Base-by-base conservation (phyloP, 352 stramenopile genomes). In the Phytophthora capsici region DNA sequence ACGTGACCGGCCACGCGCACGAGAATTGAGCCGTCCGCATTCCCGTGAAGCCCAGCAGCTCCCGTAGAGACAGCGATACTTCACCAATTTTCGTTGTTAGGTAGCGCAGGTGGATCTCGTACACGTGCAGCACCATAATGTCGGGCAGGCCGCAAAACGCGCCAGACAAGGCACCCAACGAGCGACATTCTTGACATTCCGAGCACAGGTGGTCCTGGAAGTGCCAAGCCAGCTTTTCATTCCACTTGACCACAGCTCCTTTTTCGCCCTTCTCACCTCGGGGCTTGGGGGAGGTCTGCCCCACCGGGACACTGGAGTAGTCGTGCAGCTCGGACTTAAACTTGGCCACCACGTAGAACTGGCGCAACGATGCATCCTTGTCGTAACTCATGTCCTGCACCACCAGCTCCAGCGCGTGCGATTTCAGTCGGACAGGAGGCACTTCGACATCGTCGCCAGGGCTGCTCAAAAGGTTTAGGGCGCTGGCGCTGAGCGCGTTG, bases 291-390 rank as follows among this genome's bases (percentile, higher is more conserved):
- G 77, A 78, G 4, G 84, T 92, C 60, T 95, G 87, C 0, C 85
- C 85, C 20, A 95, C 87, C 3, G 87, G 84, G 14, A 91, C 75
- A 25, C 72, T 65, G 20, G 83, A 86, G 41, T 91, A 86, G 57
- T 92, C 82, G 44, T 95, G 87, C 22, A 92, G 63, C 51, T 93
- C 84, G 37, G 87, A 93, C 53, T 93, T 90, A 57, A 92, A 95
- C 68, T 93, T 93, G 66, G 86, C 73, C 22, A 95, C 87, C 14
- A 91, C 73, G 77, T 93, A 95, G 57, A 93, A 93, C 58, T 93
- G 85, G 16, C 87, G 87, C 54, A 93, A 47, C 19, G 83, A 76
- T 8, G 82, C 77, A 37, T 95, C 87, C 47, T 90, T 93, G 38
- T 76, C 62, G 52, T 93, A 90, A 17, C 77, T 82, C 75, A 95